Evolutionary conservation across 306 rosid genomes (phyloP).

Genomic region (Glycine tomentella): DNA sequence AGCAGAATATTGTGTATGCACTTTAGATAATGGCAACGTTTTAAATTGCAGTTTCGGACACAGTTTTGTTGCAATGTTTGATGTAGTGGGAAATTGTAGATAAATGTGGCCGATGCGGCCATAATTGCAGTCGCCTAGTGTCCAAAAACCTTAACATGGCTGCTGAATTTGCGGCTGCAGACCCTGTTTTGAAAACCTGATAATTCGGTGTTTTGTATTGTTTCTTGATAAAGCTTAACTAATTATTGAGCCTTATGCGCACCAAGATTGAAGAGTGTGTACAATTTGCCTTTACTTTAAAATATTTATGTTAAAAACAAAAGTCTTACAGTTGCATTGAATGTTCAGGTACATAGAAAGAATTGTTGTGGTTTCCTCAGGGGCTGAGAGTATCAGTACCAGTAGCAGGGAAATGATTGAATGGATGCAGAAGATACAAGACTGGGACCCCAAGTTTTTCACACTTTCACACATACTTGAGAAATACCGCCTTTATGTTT

Average conservation of each 20-base stretch:
- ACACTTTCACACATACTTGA: slow-evolving; percentile 6
- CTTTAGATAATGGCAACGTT: too few species aligned
- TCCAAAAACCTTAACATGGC: background rate
- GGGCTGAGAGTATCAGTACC: slow-evolving; percentile 20
- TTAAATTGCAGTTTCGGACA: too few species aligned
- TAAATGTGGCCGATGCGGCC: background rate
- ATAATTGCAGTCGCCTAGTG: too few species aligned
- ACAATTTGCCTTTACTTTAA: background rate
- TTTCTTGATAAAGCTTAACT: background rate
- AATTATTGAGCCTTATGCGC: background rate
- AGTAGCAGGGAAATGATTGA: slow-evolving; percentile 1
- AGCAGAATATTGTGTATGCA: too few species aligned
- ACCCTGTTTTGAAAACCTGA: background rate
- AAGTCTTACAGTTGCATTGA: background rate
- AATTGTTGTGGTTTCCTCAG: slow-evolving; percentile 5
- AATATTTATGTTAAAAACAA: background rate
- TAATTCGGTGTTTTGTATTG: background rate
- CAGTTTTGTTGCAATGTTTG: too few species aligned
- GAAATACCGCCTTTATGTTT: slow-evolving; percentile 4
- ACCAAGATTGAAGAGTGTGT: background rate
- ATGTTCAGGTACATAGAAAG: slow-evolving; percentile 32
- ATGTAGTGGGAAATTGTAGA: background rate
- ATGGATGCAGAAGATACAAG: slow-evolving; percentile 27
- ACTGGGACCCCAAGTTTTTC: slow-evolving; percentile 22
- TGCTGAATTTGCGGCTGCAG: background rate